Conservation (phyloP, 2,329 filamentous ascomycete species). For the Fusarium mangiferae region DNA sequence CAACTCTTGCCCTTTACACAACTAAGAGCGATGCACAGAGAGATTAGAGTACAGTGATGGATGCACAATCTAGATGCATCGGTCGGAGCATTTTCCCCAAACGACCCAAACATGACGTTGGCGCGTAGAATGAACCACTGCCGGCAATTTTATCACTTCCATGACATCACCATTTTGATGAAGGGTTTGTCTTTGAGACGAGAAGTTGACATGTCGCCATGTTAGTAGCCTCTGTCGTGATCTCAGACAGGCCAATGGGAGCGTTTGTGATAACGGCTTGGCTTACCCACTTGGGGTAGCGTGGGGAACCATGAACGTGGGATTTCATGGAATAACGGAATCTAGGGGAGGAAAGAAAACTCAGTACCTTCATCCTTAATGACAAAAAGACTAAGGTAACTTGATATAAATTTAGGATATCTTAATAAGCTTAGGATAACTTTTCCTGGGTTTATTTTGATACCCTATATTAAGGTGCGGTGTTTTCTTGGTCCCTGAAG, state of each 20-base stretch:
- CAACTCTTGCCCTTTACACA: background rate
- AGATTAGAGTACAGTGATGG: background rate
- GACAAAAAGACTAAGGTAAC: no score
- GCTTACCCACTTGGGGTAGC: background rate
- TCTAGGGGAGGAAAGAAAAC: no score
- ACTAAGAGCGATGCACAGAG: background rate
- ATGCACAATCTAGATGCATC: background rate
- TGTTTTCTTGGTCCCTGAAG: no score
- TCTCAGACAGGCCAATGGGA: background rate
- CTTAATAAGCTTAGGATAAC: no score
- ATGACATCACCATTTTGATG: constrained; percentile 10
- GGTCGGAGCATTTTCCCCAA: background rate
- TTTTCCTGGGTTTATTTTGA: no score
- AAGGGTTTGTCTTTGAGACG: background rate
- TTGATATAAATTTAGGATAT: no score
- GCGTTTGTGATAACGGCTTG: background rate
- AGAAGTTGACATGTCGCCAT: constrained; percentile 22
- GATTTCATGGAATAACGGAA: rapidly evolving
- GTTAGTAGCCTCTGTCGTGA: constrained; percentile 22
- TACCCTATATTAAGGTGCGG: no score
- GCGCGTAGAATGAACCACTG: background rate
- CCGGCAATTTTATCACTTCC: rapidly evolving
- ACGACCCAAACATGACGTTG: background rate
- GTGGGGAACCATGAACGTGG: background rate
- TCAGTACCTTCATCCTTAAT: no score